phyloP scores from a whole-genome alignment of 2,329 filamentous ascomycete genomes.

The Paraphoma chrysanthemicola region DNA sequence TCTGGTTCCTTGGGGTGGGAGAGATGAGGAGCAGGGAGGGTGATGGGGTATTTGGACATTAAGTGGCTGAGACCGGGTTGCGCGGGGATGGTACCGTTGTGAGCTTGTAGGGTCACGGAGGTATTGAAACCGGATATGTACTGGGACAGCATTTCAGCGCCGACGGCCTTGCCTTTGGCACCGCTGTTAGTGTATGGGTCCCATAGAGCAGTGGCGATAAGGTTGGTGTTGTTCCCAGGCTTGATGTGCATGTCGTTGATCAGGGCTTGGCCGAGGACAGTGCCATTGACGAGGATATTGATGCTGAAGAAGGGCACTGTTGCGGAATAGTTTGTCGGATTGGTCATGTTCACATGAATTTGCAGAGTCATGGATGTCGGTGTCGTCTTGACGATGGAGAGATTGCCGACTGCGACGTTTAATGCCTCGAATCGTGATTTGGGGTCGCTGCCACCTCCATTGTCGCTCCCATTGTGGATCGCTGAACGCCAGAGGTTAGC shows the following conservation, averaged over 20 bases:
- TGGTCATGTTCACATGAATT: slow-evolving; percentile 81
- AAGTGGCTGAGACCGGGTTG: slow-evolving; percentile 75
- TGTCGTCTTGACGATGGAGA: slow-evolving; percentile 77
- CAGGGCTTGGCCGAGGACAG: slow-evolving; percentile 76
- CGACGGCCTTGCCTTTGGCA: slow-evolving; percentile 65
- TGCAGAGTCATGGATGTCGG: slow-evolving; percentile 73
- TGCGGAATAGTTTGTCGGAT: slow-evolving; percentile 87
- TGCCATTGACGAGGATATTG: slow-evolving; percentile 75
- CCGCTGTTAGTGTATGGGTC: slow-evolving; percentile 71
- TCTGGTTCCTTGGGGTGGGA: slow-evolving; percentile 59
- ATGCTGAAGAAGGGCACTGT: slow-evolving; percentile 81
- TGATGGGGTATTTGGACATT: slow-evolving; percentile 74
- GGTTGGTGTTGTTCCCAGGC: slow-evolving; percentile 74
- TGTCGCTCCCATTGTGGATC: slow-evolving; percentile 53
- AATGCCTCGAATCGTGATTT: slow-evolving; percentile 59
- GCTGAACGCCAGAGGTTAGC: slow-evolving; percentile 46
- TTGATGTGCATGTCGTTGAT: slow-evolving; percentile 68
- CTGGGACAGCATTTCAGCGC: slow-evolving; percentile 77
- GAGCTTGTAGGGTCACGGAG: slow-evolving; percentile 74
- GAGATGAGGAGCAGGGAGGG: slow-evolving; percentile 74
- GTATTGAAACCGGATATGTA: slow-evolving; percentile 91
- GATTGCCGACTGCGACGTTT: slow-evolving; percentile 70
- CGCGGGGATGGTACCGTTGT: slow-evolving; percentile 74
- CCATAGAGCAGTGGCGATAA: slow-evolving; percentile 75
- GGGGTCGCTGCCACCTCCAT: slow-evolving; percentile 22